These are phyloP conservation scores for Oxytropis ochrocephala DNA, from an alignment of 306 rosid genomes.

Conservation along the genomic window DNA sequence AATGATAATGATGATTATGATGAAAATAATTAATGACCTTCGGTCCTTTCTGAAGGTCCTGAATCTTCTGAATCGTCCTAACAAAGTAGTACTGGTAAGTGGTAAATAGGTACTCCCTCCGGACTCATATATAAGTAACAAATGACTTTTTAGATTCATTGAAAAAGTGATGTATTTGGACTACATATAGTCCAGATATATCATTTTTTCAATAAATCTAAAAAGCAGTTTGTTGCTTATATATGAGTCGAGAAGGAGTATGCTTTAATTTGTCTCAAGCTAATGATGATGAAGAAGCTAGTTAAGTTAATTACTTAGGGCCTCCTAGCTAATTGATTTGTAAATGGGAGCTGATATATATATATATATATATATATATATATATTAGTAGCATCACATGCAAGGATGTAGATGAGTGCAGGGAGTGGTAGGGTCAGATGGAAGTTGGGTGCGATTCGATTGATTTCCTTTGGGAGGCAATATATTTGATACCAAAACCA, in stretches of 20 bases:
- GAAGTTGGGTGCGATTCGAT: constrained; percentile 20
- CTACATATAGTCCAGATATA: no score
- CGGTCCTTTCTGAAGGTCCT: background rate
- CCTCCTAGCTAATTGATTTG: background rate
- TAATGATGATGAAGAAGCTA: constrained; percentile 15
- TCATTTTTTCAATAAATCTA: no score
- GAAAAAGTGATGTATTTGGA: no score
- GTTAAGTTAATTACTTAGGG: background rate
- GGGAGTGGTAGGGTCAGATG: constrained; percentile 21
- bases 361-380: background rate
- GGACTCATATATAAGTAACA: no score
- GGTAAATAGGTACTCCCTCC: no score
- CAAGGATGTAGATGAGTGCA: background rate
- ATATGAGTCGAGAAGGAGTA: no score
- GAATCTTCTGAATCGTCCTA: constrained; percentile 15
- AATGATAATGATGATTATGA: background rate
- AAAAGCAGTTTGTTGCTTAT: no score
- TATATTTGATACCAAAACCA: constrained; percentile 12
- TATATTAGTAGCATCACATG: no score
- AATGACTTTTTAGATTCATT: no score
- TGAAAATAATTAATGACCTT: constrained; percentile 1
- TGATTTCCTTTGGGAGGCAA: background rate
- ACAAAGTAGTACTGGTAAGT: background rate
- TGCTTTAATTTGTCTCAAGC: background rate
- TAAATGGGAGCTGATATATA: background rate